Evolutionary conservation across 805 yeast species (phyloP).

Genomic region (Yamadazyma tumulicola): DNA sequence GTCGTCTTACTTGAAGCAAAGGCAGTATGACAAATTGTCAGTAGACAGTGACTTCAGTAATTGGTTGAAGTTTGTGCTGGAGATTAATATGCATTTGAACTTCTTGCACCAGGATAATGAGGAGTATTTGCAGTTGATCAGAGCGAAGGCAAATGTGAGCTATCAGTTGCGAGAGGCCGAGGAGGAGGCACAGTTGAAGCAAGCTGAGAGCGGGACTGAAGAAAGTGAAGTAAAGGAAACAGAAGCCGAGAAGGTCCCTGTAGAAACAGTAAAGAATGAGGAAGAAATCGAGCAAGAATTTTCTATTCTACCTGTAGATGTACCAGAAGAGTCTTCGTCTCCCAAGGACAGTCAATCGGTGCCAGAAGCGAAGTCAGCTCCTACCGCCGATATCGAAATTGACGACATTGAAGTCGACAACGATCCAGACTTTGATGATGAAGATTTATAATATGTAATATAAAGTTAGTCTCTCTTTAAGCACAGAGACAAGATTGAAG

Average conservation of each 20-base stretch:
- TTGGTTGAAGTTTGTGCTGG: conserved; percentile 34
- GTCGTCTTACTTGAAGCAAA: conserved; percentile 18
- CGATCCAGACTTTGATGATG: conserved; percentile 4
- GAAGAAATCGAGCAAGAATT: neutral
- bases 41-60: conserved; percentile 35
- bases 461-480: too few species aligned
- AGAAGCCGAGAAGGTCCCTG: conserved; percentile 3
- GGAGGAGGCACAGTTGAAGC: conserved; percentile 8
- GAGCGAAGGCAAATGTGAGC: conserved; percentile 44
- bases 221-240: conserved; percentile 17
- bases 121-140: conserved; percentile 45
- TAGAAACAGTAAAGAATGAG: conserved; percentile 10
- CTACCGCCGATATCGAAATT: conserved; percentile 1
- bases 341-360: conserved; percentile 1
- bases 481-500: too few species aligned
- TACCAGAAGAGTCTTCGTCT: neutral
- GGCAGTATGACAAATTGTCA: conserved; percentile 11
- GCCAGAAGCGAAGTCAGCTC: conserved; percentile 1
- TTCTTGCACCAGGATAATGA: conserved; percentile 57
- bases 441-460: neutral
- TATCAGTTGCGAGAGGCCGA: conserved; percentile 36
- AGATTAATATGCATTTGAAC: conserved; percentile 44
- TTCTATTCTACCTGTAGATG: neutral
- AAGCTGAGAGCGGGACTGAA: conserved; percentile 20
- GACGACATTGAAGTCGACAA: conserved; percentile 9